Percentiles rank a stretch among this genome's conserved stretches.
Evolutionary conservation across 805 yeast species (phyloP).

Genomic region (Teunomyces atbi): DNA sequence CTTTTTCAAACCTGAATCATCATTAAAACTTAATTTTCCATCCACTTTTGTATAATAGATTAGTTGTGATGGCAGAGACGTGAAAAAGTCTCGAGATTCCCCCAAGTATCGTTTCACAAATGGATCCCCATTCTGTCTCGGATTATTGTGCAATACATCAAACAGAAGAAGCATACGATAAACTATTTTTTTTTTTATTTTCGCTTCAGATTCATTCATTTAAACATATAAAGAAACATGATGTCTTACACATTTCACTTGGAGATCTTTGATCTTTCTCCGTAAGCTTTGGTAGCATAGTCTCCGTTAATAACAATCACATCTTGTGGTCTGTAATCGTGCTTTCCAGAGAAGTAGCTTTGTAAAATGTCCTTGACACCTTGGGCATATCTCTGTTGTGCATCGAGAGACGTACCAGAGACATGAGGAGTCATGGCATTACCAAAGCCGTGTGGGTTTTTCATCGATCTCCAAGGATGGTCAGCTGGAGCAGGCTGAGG

Average conservation of each 20-base stretch:
- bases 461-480: slow-evolving; percentile 76
- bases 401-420: slow-evolving; percentile 78
- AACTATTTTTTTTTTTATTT: not conserved
- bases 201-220: not conserved
- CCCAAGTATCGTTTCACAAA: not conserved
- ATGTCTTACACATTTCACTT: slow-evolving; percentile 1
- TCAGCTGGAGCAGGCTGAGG: slow-evolving; percentile 79
- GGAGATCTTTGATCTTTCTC: slow-evolving; percentile 31
- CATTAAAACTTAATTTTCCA: slow-evolving; percentile 4
- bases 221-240: not conserved
- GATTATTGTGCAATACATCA: not conserved
- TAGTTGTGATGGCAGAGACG: not conserved
- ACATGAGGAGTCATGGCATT: slow-evolving; percentile 86
- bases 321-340: slow-evolving; percentile 74
- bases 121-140: not conserved
- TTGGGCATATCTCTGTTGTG: slow-evolving; percentile 69
- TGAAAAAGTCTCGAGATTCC: not conserved
- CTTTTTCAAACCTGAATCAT: slow-evolving; percentile 6
- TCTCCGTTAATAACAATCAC: slow-evolving; percentile 68
- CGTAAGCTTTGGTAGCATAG: slow-evolving; percentile 74
- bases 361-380: slow-evolving; percentile 68
- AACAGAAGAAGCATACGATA: not conserved
- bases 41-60: not conserved
- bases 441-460: slow-evolving; percentile 66
- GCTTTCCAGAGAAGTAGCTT: slow-evolving; percentile 58